These are phyloP conservation scores for Petunia axillaris DNA, from an alignment of 257 asterid species.

Conservation along the genomic window DNA sequence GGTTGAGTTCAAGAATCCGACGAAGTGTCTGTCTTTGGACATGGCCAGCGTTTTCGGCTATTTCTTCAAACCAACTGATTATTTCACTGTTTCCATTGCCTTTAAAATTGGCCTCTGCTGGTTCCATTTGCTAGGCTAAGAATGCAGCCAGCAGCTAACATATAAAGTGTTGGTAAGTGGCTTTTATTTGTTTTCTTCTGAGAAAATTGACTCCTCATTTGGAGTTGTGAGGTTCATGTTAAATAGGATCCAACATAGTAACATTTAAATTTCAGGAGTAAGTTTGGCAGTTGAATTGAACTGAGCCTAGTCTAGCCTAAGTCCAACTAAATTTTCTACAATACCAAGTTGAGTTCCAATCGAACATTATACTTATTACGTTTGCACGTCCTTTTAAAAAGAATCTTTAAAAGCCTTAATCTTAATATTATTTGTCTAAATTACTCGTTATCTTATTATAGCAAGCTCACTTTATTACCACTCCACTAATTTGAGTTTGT, in stretches of 20 bases:
- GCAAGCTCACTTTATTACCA: no score
- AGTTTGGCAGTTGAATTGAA: background rate
- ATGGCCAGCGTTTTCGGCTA: conserved; percentile 50
- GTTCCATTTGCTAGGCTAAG: conserved; percentile 16
- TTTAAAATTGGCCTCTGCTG: background rate
- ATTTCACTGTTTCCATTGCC: conserved; percentile 30
- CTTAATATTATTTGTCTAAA: no score
- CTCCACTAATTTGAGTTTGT: no score
- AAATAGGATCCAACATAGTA: background rate
- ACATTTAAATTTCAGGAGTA: background rate
- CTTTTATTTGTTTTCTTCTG: background rate
- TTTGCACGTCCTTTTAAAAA: no score
- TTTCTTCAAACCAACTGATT: conserved; percentile 64
- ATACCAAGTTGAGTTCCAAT: no score
- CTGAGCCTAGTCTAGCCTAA: background rate
- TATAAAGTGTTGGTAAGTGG: background rate
- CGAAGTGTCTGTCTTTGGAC: conserved; percentile 61
- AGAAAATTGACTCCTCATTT: background rate
- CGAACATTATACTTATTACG: no score
- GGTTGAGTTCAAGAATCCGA: conserved; percentile 53
- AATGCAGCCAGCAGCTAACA: background rate
- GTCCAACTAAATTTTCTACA: no score
- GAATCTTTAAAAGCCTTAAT: no score
- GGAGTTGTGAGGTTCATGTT: background rate
- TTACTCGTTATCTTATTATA: no score